These are phyloP conservation scores for Reutealis trisperma DNA, from an alignment of 345 rosid genomes.

Conservation along the genomic window DNA sequence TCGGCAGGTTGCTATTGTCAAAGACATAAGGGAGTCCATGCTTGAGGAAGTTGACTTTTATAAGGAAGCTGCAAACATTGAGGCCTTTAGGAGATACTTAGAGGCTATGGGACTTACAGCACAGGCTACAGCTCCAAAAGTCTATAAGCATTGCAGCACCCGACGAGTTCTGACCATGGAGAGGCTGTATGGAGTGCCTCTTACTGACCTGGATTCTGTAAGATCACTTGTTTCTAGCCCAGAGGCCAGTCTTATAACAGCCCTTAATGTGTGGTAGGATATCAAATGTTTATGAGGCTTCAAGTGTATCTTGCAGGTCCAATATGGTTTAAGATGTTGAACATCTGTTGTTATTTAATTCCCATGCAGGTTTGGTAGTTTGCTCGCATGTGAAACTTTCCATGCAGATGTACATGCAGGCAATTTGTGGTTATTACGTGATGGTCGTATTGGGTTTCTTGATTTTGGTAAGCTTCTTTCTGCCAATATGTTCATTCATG, in stretches of 20 bases:
- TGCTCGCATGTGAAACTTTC: conserved; percentile 91
- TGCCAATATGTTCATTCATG: not conserved
- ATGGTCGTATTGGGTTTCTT: conserved; percentile 97
- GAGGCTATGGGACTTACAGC: conserved; percentile 82
- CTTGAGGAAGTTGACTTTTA: conserved; percentile 96
- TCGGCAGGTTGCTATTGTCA: conserved; percentile 76
- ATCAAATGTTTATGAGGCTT: conserved; percentile 15
- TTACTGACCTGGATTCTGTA: conserved; percentile 90
- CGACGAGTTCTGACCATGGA: conserved; percentile 86
- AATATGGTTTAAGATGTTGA: not conserved
- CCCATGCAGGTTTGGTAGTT: conserved; percentile 84
- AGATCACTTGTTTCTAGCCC: conserved; percentile 87
- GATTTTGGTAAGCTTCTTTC: conserved; percentile 68
- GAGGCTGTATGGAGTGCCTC: conserved; percentile 97
- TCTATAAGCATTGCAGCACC: conserved; percentile 84
- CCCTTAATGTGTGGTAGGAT: conserved; percentile 91
- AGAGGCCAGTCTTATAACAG: conserved; percentile 86
- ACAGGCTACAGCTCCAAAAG: conserved; percentile 93
- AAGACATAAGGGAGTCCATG: conserved; percentile 93
- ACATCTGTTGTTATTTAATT: conserved; percentile 5
- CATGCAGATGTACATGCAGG: conserved; percentile 99
- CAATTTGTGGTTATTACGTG: conserved; percentile 87
- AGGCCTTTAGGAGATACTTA: conserved; percentile 76
- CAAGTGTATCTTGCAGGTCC: not conserved
- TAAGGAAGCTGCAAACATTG: conserved; percentile 86